Conservation (phyloP, 2,329 filamentous ascomycete species). For the Colletotrichum costaricense region DNA sequence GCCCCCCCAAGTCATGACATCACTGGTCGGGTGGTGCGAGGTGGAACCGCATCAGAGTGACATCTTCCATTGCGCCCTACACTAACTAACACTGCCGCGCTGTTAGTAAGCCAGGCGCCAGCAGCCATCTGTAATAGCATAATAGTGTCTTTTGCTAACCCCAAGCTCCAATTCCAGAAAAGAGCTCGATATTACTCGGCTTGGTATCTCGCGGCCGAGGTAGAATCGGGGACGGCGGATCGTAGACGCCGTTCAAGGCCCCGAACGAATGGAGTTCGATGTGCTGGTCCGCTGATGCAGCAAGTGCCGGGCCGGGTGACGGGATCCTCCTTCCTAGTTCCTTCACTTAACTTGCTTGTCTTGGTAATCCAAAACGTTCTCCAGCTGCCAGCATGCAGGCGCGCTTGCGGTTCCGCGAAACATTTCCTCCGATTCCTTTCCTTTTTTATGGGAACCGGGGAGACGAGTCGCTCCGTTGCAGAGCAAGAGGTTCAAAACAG, state of each 20-base stretch:
- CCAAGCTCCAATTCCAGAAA: background rate
- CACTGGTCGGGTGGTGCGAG: conserved; percentile 14
- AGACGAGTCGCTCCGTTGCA: background rate
- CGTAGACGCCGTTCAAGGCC: conserved; percentile 2
- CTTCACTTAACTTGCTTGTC: background rate
- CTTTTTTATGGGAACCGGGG: conserved; percentile 5
- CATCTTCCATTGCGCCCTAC: conserved; percentile 15
- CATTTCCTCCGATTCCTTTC: conserved; percentile 2
- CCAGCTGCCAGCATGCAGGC: background rate
- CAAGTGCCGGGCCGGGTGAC: background rate
- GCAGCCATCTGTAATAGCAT: background rate
- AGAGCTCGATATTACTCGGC: background rate
- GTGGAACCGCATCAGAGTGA: conserved; percentile 31
- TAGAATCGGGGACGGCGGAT: conserved; percentile 24
- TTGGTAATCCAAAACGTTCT: conserved; percentile 10
- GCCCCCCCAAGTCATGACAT: conserved; percentile 28
- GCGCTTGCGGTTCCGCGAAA: conserved; percentile 7
- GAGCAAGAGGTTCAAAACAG: background rate
- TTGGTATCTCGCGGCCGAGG: conserved; percentile 6
- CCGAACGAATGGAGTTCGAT: background rate
- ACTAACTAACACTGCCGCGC: background rate
- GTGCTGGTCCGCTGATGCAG: too few species aligned
- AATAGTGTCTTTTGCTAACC: background rate
- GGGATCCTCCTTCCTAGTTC: background rate
- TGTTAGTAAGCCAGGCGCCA: background rate